Conservation (phyloP, 441 rosid genomes). For the Gossypium trilobum region DNA sequence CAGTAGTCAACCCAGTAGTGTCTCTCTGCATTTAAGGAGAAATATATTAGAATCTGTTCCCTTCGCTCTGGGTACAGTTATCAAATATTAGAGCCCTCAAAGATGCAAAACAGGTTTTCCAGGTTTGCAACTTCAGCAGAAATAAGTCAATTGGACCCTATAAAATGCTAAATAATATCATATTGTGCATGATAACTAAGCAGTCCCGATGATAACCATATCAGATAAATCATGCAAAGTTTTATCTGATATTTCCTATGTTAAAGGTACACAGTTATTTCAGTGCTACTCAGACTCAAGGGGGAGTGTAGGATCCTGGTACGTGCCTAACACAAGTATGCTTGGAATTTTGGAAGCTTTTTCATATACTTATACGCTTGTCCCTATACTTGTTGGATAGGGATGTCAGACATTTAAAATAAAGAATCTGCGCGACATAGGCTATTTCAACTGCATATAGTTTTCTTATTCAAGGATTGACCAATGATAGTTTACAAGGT, state of each 20-base stretch:
- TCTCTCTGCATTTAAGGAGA: constrained; percentile 52
- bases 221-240: not conserved
- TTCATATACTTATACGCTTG: too few relatives aligned
- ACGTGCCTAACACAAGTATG: too few relatives aligned
- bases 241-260: not conserved
- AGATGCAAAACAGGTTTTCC: not conserved
- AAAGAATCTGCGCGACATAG: too few relatives aligned
- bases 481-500: not conserved
- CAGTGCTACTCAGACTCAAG: not conserved
- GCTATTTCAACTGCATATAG: not conserved
- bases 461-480: not conserved
- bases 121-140: constrained; percentile 3
- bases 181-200: not conserved
- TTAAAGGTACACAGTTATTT: not conserved
- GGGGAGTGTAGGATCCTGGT: too few relatives aligned
- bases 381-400: too few relatives aligned
- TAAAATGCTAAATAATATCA: not conserved
- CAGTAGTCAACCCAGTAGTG: constrained; percentile 59
- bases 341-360: too few relatives aligned
- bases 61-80: not conserved
- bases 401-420: too few relatives aligned
- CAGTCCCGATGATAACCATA: not conserved
- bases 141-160: not conserved
- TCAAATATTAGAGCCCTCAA: not conserved
- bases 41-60: not conserved